phyloP scores from a whole-genome alignment of 2,329 filamentous ascomycete genomes.

The Pseudocercospora crystallina region DNA sequence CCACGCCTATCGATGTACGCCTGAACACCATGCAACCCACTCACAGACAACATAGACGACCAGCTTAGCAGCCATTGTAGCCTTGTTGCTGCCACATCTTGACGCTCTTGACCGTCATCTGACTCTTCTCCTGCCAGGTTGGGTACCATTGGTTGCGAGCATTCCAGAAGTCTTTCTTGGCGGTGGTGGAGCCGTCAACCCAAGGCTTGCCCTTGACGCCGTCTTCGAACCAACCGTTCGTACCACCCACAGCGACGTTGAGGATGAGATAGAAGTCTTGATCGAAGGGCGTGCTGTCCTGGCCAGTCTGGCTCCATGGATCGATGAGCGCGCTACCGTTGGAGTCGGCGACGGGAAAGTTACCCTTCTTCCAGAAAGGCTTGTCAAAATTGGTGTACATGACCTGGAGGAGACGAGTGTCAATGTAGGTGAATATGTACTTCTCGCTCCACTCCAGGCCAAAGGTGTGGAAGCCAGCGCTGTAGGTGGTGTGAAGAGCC shows the following conservation, averaged over 20 bases:
- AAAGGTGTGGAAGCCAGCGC: constrained; percentile 69
- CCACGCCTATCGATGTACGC: too few species aligned
- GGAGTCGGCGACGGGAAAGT: constrained; percentile 35
- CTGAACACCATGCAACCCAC: too few species aligned
- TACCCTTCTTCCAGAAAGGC: constrained; percentile 40
- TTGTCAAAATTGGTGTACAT: constrained; percentile 63
- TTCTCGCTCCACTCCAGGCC: constrained; percentile 86
- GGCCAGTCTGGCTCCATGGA: constrained; percentile 39
- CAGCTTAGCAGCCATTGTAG: constrained; percentile 44
- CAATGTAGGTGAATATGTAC: constrained; percentile 84
- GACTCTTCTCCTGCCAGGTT: constrained; percentile 39
- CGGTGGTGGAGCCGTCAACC: constrained; percentile 66
- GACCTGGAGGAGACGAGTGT: constrained; percentile 76
- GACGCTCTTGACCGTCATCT: constrained; percentile 42
- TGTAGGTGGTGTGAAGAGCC: constrained; percentile 73
- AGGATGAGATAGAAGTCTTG: constrained; percentile 44
- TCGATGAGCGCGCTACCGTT: constrained; percentile 40
- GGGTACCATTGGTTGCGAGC: constrained; percentile 38
- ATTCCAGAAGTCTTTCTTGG: constrained; percentile 76
- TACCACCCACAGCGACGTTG: constrained; percentile 42
- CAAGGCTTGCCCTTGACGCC: constrained; percentile 72
- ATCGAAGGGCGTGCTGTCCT: constrained; percentile 42
- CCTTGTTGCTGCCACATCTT: constrained; percentile 52
- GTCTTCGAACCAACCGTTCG: constrained; percentile 75
- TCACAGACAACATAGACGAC: too few species aligned